phyloP scores from a whole-genome alignment of 352 stramenopile genomes.

The Pythium aphanidermatum region DNA sequence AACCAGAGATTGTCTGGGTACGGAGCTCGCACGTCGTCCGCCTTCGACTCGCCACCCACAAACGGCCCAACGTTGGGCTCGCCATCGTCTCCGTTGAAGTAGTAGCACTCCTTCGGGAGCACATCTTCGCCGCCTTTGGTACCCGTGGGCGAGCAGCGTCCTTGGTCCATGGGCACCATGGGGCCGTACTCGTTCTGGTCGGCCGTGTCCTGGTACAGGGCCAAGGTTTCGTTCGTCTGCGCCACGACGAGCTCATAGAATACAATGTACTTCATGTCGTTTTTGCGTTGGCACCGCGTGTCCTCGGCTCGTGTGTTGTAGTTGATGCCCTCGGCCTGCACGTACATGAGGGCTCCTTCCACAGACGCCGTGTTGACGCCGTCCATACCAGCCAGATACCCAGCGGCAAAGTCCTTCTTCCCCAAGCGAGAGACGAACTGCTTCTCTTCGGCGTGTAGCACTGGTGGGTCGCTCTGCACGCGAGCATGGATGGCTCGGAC shows the following conservation, averaged over 20 bases:
- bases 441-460: slow-evolving; percentile 41
- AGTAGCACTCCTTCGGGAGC: slow-evolving; percentile 54
- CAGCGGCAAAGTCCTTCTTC: slow-evolving; percentile 31
- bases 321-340: slow-evolving; percentile 84
- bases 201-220: slow-evolving; percentile 40
- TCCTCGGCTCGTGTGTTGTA: slow-evolving; percentile 51
- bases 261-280: slow-evolving; percentile 72
- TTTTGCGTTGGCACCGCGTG: slow-evolving; percentile 69
- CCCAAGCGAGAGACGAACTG: slow-evolving; percentile 63
- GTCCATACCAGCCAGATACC: slow-evolving; percentile 64
- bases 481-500: slow-evolving; percentile 70
- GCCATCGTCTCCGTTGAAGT: slow-evolving; percentile 66
- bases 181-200: slow-evolving; percentile 57
- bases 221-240: slow-evolving; percentile 75
- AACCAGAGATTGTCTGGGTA: slow-evolving; percentile 78
- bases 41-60: slow-evolving; percentile 42
- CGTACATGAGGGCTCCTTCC: slow-evolving; percentile 83
- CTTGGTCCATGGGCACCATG: slow-evolving; percentile 62
- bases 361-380: slow-evolving; percentile 79
- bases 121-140: slow-evolving; percentile 17
- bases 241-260: slow-evolving; percentile 77
- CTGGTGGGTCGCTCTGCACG: slow-evolving; percentile 58
- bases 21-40: slow-evolving; percentile 40
- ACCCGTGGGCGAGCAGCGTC: slow-evolving; percentile 44
- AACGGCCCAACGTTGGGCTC: slow-evolving; percentile 64